Base-by-base conservation (phyloP, 768 basidiomycete species). In the Thelephora aurantiotincta region DNA sequence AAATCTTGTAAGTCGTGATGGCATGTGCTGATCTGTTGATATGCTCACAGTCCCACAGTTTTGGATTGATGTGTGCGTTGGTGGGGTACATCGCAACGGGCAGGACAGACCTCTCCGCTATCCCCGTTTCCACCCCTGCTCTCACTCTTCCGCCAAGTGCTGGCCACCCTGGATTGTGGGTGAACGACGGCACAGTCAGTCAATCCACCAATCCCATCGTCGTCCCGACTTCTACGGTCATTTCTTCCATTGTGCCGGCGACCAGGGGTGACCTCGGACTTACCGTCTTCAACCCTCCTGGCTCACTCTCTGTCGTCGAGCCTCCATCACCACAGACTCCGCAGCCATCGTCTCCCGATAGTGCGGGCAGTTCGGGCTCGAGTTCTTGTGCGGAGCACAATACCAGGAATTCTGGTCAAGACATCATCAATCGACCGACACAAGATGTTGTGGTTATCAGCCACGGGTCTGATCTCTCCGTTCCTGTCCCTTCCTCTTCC, bases 221-320 rank as follows among this genome's bases (percentile, higher is more conserved):
- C 1, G 20, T 50, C 16, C 46, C 49, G n/a, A 46, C 48, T 12
- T 18, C 49, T 2, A 37, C 55, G 9, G 46, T 51, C 18, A 46
- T 33, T 3, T 42, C 51, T 19, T 53, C 54, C 1, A 30, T 56
- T 9, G 47, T 58, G 16, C 41, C 56, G 6, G 53, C 57, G 11
- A 54, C 61, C 0, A 33, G 54, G 22, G 59, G 60, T 50, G 57
- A 59, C 30, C 59, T 66, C 5, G 65, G 61, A 0, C 59, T 61
- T 2, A 63, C 65, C 4, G 59, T 68, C 42, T 63, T 67, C 47
- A 67, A 54, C 26, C 65, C 67, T 14, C 41, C 45, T 42, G 7
- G 51, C 48, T 33, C 51, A 55, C 33, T 51, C 58, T 26, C 33
- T 43, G n/a, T 35, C 53, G 11, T 33, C 53, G 5, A 45, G 47